A percentile compares a stretch with the other conserved stretches of the same genome.
Conservation (phyloP, 352 stramenopile genomes). For the Halophytophthora batemanensis region DNA sequence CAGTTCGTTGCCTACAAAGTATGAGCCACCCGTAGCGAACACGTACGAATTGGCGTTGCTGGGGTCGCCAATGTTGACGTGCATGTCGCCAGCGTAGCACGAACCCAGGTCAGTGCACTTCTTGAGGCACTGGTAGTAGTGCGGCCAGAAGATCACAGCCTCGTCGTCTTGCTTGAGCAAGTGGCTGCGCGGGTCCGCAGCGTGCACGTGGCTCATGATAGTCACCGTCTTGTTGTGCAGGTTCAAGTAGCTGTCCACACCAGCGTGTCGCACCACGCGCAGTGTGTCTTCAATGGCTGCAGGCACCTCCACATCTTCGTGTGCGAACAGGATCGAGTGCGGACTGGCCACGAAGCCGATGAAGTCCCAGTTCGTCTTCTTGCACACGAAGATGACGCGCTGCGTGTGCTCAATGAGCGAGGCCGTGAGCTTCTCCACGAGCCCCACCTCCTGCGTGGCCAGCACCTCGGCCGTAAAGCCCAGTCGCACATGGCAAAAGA, state of each 20-base stretch:
- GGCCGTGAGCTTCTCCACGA: constrained; percentile 44
- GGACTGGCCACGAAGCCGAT: constrained; percentile 60
- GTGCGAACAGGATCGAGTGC: constrained; percentile 64
- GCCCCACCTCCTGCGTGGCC: constrained; percentile 32
- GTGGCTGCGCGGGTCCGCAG: constrained; percentile 43
- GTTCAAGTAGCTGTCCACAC: constrained; percentile 72
- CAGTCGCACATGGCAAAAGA: constrained; percentile 61
- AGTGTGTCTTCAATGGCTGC: constrained; percentile 48
- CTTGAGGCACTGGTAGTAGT: constrained; percentile 75
- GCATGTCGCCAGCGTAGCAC: constrained; percentile 80
- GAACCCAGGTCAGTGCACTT: constrained; percentile 60
- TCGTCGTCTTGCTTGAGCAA: constrained; percentile 78
- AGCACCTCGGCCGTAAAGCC: constrained; percentile 57
- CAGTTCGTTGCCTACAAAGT: constrained; percentile 69
- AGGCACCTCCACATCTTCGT: constrained; percentile 60
- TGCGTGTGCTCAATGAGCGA: constrained; percentile 53
- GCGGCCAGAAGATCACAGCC: constrained; percentile 72
- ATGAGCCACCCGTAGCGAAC: constrained; percentile 71
- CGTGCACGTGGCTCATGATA: constrained; percentile 71
- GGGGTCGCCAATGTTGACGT: constrained; percentile 66
- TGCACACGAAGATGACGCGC: constrained; percentile 66
- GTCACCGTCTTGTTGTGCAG: constrained; percentile 82
- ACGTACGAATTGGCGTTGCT: constrained; percentile 75
- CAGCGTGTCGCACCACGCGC: constrained; percentile 53
- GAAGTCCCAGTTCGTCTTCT: constrained; percentile 80